These are phyloP conservation scores for Curvularia spicifera DNA, from an alignment of 2,329 filamentous ascomycete species.

Conservation along the genomic window DNA sequence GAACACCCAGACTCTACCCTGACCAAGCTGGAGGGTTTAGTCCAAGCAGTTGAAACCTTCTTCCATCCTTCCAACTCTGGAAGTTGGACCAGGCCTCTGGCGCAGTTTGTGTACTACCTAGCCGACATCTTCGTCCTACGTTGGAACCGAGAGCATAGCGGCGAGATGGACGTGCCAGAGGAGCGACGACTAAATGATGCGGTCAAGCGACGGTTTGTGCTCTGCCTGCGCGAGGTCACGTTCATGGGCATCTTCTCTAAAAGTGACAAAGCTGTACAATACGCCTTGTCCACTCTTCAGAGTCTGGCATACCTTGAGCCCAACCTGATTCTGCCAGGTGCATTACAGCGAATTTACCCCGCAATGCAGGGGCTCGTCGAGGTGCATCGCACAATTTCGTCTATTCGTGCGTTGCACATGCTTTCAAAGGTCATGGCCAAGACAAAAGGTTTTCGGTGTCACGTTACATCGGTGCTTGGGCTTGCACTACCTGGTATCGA, in stretches of 20 bases:
- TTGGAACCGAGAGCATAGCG: slow-evolving; percentile 94
- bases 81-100: slow-evolving; percentile 85
- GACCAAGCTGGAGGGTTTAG: slow-evolving; percentile 83
- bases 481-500: slow-evolving; percentile 94
- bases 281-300: slow-evolving; percentile 88
- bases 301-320: slow-evolving; percentile 90
- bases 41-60: slow-evolving; percentile 96
- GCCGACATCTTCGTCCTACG: slow-evolving; percentile 96
- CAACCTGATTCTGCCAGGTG: slow-evolving; percentile 87
- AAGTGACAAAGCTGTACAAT: slow-evolving; percentile 88
- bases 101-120: slow-evolving; percentile 89
- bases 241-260: slow-evolving; percentile 99
- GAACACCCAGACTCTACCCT: slow-evolving; percentile 80
- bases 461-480: slow-evolving; percentile 92
- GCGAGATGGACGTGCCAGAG: slow-evolving; percentile 84
- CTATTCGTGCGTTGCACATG: slow-evolving; percentile 88
- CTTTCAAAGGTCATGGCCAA: slow-evolving; percentile 89
- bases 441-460: slow-evolving; percentile 94
- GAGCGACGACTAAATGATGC: slow-evolving; percentile 79
- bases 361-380: slow-evolving; percentile 96
- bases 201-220: slow-evolving; percentile 88
- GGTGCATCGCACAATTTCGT: slow-evolving; percentile 94
- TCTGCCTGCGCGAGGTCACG: slow-evolving; percentile 86
- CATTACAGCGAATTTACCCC: slow-evolving; percentile 93
- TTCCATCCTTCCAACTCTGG: slow-evolving; percentile 98